A percentile compares a stretch with the other conserved stretches of the same genome.
phyloP scores from a whole-genome alignment of 192 early-diverging fungal genomes.

The Entomortierella chlamydospora region DNA sequence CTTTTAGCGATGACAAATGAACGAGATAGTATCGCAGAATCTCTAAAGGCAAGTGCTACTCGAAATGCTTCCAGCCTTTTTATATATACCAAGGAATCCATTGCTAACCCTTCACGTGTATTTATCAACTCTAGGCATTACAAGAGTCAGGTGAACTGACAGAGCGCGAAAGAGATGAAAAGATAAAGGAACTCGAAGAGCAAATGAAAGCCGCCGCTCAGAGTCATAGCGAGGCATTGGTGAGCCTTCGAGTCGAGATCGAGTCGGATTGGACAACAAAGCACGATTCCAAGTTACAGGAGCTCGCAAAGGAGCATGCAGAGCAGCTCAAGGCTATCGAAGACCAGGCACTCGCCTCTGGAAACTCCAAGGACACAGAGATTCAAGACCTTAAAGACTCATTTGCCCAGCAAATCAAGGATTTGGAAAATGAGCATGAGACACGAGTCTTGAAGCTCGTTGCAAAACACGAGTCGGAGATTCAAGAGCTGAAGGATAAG shows the following conservation, averaged over 20 bases:
- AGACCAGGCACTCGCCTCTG: not conserved
- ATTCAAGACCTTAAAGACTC: constrained; percentile 29
- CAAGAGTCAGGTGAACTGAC: constrained; percentile 28
- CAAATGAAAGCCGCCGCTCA: constrained; percentile 14
- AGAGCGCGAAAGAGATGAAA: constrained; percentile 20
- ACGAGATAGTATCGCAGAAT: constrained; percentile 14
- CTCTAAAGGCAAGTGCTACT: constrained; percentile 29
- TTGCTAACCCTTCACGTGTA: no score
- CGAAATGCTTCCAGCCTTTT: no score
- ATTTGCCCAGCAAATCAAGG: constrained; percentile 36
- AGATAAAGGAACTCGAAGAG: constrained; percentile 23
- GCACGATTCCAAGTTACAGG: constrained; percentile 24
- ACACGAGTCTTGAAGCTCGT: constrained; percentile 6
- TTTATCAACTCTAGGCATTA: constrained; percentile 5
- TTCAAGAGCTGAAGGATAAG: constrained; percentile 35
- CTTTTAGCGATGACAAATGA: constrained; percentile 20
- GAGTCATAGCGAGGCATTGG: constrained; percentile 1
- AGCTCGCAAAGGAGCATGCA: constrained; percentile 18
- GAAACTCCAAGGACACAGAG: constrained; percentile 8
- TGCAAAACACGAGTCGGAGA: constrained; percentile 14
- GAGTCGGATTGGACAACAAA: constrained; percentile 28
- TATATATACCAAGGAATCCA: no score
- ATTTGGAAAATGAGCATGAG: constrained; percentile 24
- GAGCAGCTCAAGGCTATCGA: constrained; percentile 7
- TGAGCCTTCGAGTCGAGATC: constrained; percentile 18